phyloP scores from a whole-genome alignment of 192 early-diverging fungal genomes.

The Backusella morwellensis region DNA sequence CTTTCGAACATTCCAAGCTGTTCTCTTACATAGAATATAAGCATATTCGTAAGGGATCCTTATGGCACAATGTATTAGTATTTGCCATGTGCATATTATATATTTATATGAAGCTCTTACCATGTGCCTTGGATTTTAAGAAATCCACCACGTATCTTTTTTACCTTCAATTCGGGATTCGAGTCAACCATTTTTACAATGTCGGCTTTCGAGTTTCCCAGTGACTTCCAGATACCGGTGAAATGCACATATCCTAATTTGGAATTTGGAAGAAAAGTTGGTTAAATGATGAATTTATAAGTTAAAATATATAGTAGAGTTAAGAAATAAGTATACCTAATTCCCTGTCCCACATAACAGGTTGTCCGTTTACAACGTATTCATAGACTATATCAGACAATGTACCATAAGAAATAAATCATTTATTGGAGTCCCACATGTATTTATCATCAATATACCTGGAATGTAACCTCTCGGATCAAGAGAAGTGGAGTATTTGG shows the following conservation, averaged over 20 bases:
- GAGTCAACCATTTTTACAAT: slow-evolving; percentile 63
- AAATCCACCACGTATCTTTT: slow-evolving; percentile 60
- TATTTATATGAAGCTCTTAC: slow-evolving; percentile 14
- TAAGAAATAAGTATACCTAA: slow-evolving; percentile 16
- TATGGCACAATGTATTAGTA: neutral
- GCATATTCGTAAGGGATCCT: slow-evolving; percentile 42
- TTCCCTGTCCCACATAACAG: slow-evolving; percentile 66
- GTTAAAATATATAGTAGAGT: neutral
- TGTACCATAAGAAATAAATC: neutral
- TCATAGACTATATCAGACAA: slow-evolving; percentile 46
- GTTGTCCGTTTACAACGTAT: slow-evolving; percentile 54
- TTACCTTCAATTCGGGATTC: slow-evolving; percentile 56
- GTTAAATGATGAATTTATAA: neutral
- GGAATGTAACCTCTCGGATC: slow-evolving; percentile 60
- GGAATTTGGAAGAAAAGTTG: neutral
- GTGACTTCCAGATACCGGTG: slow-evolving; percentile 60
- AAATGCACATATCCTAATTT: slow-evolving; percentile 52
- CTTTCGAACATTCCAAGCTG: slow-evolving; percentile 37
- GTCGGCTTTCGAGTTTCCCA: slow-evolving; percentile 57
- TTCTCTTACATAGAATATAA: slow-evolving; percentile 37
- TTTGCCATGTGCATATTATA: neutral
- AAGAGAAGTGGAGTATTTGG: slow-evolving; percentile 61
- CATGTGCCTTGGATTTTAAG: slow-evolving; percentile 63
- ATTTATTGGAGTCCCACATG: neutral
- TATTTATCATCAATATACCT: slow-evolving; percentile 34